These are phyloP conservation scores for Crucihimalaya himalaica DNA, from an alignment of 345 rosid species.

Conservation along the genomic window DNA sequence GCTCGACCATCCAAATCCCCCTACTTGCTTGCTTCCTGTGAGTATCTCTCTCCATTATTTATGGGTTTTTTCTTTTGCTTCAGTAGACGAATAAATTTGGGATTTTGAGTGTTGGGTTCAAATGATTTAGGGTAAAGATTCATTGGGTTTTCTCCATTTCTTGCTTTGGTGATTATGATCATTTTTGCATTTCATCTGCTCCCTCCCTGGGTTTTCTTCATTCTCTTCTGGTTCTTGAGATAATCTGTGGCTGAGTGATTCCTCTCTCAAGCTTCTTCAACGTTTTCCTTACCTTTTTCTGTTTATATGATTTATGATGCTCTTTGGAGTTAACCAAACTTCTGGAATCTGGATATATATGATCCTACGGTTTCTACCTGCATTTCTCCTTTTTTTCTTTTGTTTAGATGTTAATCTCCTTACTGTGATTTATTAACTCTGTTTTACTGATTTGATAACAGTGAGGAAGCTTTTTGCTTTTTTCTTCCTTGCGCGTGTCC, in stretches of 20 bases:
- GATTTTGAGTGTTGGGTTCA: conserved; percentile 7
- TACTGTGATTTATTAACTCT: conserved; percentile 15
- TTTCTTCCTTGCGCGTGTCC: conserved; percentile 82
- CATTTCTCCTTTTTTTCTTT: neutral
- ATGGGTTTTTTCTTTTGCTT: neutral
- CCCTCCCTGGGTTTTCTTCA: conserved; percentile 4
- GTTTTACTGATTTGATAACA: conserved; percentile 24
- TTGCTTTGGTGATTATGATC: conserved; percentile 3
- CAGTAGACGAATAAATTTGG: neutral
- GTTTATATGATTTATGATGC: neutral
- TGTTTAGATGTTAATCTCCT: neutral
- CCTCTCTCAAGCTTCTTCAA: conserved; percentile 20
- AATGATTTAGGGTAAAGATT: conserved; percentile 42
- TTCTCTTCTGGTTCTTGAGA: neutral
- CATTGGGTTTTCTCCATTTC: neutral
- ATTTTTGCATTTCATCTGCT: neutral
- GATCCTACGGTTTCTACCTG: neutral
- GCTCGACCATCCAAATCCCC: conserved; percentile 50
- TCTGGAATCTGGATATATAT: conserved; percentile 8
- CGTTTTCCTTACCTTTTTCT: neutral
- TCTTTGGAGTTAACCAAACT: neutral
- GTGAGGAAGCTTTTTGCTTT: conserved; percentile 44
- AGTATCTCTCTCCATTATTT: conserved; percentile 21
- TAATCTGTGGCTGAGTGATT: neutral
- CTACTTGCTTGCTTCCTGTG: conserved; percentile 42